Evolutionary conservation across 2,329 filamentous ascomycete genomes (phyloP), one percentile per base, ranked within the genome.

Genomic region (Alternaria panax): DNA sequence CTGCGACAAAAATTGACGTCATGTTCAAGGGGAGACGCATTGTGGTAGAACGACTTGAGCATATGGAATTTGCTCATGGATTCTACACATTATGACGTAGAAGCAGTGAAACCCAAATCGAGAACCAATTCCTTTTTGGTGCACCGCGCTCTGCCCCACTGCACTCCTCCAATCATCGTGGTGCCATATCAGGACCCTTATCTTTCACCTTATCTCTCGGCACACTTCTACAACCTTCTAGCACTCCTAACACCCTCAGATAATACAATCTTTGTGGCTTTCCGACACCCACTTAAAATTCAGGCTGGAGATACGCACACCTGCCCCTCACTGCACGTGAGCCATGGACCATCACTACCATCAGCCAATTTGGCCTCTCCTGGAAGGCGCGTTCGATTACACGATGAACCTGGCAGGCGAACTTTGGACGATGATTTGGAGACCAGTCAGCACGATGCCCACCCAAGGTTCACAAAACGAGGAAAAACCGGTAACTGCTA

Each of bases 311-410:
- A 20, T 16, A 18, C 4, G 6, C 32, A 38, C 22, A 16, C 14
- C 3, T n/a, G 18, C 20, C n/a, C 6, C 28, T 34, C 12, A 20
- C 28, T 32, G 27, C 30, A 18, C 20, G 11, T 25, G 12, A n/a
- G 20, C 18, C 3, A 68, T 66, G 65, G 65, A 68, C 38, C 63
- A 68, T 18, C 59, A 68, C 12, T 22, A 64, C 34, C 51, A 66
- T 38, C 65, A 68, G 43, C 65, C 63, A 1, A 60, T 64, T 7
- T 66, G 63, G 65, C 65, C 65, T 1, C 57, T 68, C 51, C 24
- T 68, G 8, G 61, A 68, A 28, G 65, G 65, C 40, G 55, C 63
- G 12, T 59, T 59, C 11, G 62, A 66, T 16, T 64, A 66, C 30
- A 59, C 51, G 4, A 57, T 64, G 47, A 66, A 68, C 20, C 7